phyloP scores from a whole-genome alignment of 768 basidiomycete genomes.

The Cyclocybe aegerita region DNA sequence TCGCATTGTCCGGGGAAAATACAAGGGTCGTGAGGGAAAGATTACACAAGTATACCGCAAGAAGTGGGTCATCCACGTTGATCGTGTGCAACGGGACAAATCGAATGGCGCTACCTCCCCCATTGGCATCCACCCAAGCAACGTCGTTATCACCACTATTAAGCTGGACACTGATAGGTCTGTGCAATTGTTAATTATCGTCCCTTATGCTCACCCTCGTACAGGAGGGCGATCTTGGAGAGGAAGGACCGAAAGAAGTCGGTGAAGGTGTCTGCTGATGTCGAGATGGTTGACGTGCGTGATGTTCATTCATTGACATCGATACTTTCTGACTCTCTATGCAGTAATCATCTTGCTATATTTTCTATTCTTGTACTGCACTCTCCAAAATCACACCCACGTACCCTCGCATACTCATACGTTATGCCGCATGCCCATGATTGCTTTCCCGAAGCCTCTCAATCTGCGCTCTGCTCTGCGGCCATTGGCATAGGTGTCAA shows the following conservation, averaged over 20 bases:
- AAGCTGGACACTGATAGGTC: constrained; percentile 92
- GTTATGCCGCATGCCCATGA: constrained; percentile 52
- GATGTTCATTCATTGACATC: not conserved
- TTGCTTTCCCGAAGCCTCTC: constrained; percentile 7
- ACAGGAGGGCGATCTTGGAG: constrained; percentile 81
- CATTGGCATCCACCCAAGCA: constrained; percentile 96
- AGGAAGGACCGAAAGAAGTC: constrained; percentile 80
- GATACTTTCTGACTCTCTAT: constrained; percentile 7
- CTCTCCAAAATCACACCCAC: constrained; percentile 52
- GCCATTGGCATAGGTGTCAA: not conserved
- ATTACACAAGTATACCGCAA: constrained; percentile 97
- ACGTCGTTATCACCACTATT: constrained; percentile 90
- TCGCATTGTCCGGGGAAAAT: constrained; percentile 93
- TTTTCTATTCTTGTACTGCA: constrained; percentile 20
- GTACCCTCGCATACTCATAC: constrained; percentile 63
- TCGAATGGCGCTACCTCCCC: constrained; percentile 92
- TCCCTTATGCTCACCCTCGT: constrained; percentile 1
- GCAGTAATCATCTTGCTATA: constrained; percentile 19
- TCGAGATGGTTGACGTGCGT: constrained; percentile 82
- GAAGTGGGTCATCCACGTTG: constrained; percentile 99
- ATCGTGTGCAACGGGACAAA: constrained; percentile 97
- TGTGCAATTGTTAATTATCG: constrained; percentile 13
- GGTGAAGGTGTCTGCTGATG: constrained; percentile 52
- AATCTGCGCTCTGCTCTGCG: constrained; percentile 2
- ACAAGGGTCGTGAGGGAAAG: constrained; percentile 99